Evolutionary conservation across 805 yeast genomes (phyloP).

Genomic region (Sugiyamaella floridensis): DNA sequence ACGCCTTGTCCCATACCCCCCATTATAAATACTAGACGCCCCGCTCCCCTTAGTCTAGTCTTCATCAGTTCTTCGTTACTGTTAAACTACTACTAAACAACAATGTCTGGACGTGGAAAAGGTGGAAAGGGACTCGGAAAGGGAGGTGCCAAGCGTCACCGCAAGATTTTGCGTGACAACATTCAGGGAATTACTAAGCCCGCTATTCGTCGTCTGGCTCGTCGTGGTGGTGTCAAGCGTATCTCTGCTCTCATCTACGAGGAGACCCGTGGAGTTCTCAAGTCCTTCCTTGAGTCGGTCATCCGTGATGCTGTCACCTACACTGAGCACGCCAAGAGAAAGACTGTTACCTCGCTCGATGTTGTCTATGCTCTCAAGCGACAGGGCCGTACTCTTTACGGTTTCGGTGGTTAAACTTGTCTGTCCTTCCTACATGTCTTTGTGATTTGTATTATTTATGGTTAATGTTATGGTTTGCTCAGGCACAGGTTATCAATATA

Average conservation of each 20-base stretch:
- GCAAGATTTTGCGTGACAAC: conserved; percentile 98
- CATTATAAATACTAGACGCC: not conserved
- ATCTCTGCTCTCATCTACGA: conserved; percentile 97
- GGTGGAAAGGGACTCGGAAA: conserved; percentile 99
- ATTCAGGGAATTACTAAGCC: conserved; percentile 99
- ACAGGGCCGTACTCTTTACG: conserved; percentile 99
- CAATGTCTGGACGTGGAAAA: conserved; percentile 69
- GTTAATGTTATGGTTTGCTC: not conserved
- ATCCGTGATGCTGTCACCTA: conserved; percentile 99
- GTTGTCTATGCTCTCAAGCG: conserved; percentile 99
- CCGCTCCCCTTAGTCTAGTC: not conserved
- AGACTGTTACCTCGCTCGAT: conserved; percentile 97
- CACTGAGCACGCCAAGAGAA: conserved; percentile 99
- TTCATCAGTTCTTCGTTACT: not conserved
- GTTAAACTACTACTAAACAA: not conserved
- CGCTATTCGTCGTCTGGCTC: conserved; percentile 99
- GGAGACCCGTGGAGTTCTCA: conserved; percentile 95
- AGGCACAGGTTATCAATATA: not conserved
- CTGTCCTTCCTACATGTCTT: conserved; percentile 4
- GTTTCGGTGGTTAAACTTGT: conserved; percentile 91
- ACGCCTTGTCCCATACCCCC: not conserved
- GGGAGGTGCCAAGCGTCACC: conserved; percentile 99
- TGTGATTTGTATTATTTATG: conserved; percentile 9
- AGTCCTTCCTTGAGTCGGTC: conserved; percentile 92
- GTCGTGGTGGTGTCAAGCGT: conserved; percentile 99